phyloP scores from a whole-genome alignment of 768 basidiomycete genomes.

The Rhodotorula graminis region DNA sequence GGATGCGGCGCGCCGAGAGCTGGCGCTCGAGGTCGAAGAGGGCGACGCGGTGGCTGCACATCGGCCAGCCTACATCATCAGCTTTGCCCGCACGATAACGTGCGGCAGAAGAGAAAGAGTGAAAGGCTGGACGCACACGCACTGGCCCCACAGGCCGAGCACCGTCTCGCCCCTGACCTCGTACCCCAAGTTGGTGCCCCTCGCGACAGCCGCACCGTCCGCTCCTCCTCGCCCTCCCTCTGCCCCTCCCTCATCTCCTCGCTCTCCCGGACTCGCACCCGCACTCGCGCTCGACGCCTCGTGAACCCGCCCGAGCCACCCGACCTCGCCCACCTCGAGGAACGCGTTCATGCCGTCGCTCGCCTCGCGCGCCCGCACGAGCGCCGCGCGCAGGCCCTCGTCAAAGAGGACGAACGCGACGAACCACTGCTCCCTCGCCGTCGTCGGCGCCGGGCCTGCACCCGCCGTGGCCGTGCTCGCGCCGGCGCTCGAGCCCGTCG shows the following conservation, averaged over 20 bases:
- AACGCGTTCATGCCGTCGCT: slow-evolving; percentile 22
- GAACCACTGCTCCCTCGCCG: slow-evolving; percentile 58
- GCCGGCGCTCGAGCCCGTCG: too few relatives aligned
- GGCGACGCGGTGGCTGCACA: slow-evolving; percentile 70
- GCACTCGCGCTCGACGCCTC: neutral
- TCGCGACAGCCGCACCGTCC: too few relatives aligned
- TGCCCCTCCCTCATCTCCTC: neutral
- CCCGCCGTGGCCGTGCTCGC: neutral
- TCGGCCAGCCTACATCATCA: too few relatives aligned
- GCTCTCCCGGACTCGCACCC: too few relatives aligned
- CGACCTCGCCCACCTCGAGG: slow-evolving; percentile 40
- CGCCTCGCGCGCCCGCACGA: slow-evolving; percentile 55
- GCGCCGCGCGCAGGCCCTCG: slow-evolving; percentile 69
- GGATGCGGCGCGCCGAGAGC: slow-evolving; percentile 52
- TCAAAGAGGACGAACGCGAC: slow-evolving; percentile 78
- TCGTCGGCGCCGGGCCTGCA: slow-evolving; percentile 60
- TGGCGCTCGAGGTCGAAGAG: slow-evolving; percentile 82
- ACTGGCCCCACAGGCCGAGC: slow-evolving; percentile 62
- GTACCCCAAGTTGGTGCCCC: slow-evolving; percentile 49
- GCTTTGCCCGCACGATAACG: neutral
- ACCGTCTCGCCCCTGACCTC: slow-evolving; percentile 59
- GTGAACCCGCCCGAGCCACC: slow-evolving; percentile 31
- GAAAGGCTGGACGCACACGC: slow-evolving; percentile 21
- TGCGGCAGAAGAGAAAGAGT: neutral
- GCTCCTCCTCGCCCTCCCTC: neutral